A percentile compares a stretch with the other conserved stretches of the same genome.
Conservation (phyloP, 2,329 filamentous ascomycete genomes). For the Akanthomyces dipterigenus region DNA sequence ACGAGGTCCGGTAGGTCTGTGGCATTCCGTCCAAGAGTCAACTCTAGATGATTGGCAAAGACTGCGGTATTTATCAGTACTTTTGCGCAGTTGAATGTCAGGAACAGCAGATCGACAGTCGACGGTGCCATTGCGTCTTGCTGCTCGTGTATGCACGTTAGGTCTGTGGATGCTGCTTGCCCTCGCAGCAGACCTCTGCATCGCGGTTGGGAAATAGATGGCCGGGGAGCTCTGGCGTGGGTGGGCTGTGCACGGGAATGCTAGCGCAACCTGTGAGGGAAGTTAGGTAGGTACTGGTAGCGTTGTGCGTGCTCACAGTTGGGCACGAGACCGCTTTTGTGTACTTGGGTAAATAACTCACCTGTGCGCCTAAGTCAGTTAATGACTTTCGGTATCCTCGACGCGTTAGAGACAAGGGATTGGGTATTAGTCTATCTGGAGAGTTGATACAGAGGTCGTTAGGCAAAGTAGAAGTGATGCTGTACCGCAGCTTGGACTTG, state of each 20-base stretch:
- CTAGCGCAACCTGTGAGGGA: not conserved
- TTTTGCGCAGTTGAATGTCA: conserved; percentile 88
- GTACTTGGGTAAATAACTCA: not conserved
- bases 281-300: too few species aligned
- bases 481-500: too few species aligned
- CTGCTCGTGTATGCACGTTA: not conserved
- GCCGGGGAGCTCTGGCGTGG: not conserved
- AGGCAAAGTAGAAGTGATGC: too few species aligned
- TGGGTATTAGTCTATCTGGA: too few species aligned
- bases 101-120: conserved; percentile 63
- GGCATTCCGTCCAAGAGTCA: conserved; percentile 45
- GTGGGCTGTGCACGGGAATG: not conserved
- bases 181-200: not conserved
- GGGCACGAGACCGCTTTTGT: not conserved
- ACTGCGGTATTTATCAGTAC: conserved; percentile 59
- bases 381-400: not conserved
- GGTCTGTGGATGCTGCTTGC: not conserved
- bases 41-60: conserved; percentile 66
- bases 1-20: conserved; percentile 46
- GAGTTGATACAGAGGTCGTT: too few species aligned
- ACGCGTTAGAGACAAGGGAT: not conserved
- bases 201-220: not conserved
- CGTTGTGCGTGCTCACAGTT: too few species aligned
- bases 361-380: not conserved
- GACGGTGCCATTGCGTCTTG: conserved; percentile 30